Evolutionary conservation across 371 early-diverging fungal genomes (phyloP).

Genomic region (Blakeslea trispora): DNA sequence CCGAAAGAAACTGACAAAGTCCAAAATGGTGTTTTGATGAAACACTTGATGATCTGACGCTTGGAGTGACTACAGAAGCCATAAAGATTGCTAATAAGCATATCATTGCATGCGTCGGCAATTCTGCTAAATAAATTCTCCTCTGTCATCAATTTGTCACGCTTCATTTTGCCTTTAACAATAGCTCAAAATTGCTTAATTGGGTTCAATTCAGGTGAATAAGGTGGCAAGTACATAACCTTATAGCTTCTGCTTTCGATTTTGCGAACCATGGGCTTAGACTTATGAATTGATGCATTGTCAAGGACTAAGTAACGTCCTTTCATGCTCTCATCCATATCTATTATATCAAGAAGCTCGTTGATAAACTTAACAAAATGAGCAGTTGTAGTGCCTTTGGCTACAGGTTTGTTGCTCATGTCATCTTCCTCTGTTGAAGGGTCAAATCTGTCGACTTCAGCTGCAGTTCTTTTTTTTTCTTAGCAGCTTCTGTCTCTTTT

Average conservation of each 20-base stretch:
- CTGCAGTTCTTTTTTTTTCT: constrained; percentile 9
- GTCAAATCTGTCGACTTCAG: too few relatives aligned
- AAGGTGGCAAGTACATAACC: constrained; percentile 3
- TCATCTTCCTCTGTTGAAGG: constrained; percentile 12
- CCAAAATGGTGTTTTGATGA: too few relatives aligned
- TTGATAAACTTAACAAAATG: constrained; percentile 17
- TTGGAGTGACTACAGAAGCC: constrained; percentile 6
- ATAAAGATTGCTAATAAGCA: background rate
- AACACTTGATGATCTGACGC: too few relatives aligned
- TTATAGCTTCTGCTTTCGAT: constrained; percentile 13
- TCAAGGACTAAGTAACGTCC: constrained; percentile 13
- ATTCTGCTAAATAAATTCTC: constrained; percentile 7
- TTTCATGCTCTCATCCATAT: constrained; percentile 11
- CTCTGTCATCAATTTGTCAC: constrained; percentile 4
- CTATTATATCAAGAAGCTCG: constrained; percentile 14
- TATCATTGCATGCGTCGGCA: constrained; percentile 4
- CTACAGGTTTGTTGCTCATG: constrained; percentile 10
- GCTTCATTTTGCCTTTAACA: constrained; percentile 8
- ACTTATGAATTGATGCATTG: constrained; percentile 14
- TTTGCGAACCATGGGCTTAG: constrained; percentile 6
- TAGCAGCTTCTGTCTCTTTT: constrained; percentile 8
- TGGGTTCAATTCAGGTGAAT: constrained; percentile 2
- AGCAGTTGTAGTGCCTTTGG: constrained; percentile 17
- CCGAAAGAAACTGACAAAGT: too few relatives aligned
- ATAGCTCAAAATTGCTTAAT: constrained; percentile 7